Evolutionary conservation across 805 yeast species (phyloP).

Genomic region (Kodamaea leandrae): DNA sequence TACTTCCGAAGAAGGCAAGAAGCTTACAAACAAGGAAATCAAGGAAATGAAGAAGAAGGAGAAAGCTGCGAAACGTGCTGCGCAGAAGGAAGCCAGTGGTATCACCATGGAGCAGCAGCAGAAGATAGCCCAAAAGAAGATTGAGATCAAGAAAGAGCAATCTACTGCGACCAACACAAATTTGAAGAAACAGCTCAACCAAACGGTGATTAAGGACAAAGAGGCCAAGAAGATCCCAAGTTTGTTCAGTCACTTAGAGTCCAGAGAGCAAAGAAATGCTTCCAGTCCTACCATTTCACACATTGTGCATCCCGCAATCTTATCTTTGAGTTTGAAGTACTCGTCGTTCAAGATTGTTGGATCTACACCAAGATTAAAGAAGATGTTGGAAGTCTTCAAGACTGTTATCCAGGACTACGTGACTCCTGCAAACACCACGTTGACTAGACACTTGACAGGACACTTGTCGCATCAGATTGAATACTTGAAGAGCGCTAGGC

Average conservation of each 20-base stretch:
- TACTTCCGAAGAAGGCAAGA: conserved; percentile 11
- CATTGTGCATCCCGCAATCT: conserved; percentile 82
- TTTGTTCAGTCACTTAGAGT: conserved; percentile 75
- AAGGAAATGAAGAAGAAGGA: conserved; percentile 86
- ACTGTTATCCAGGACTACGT: conserved; percentile 73
- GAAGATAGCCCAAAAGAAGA: conserved; percentile 41
- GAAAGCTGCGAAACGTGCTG: conserved; percentile 90
- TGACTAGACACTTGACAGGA: conserved; percentile 83
- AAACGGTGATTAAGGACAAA: conserved; percentile 45
- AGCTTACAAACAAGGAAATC: conserved; percentile 70
- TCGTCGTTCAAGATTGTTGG: conserved; percentile 88
- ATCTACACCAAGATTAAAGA: conserved; percentile 77
- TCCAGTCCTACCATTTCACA: conserved; percentile 56
- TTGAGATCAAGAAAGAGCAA: conserved; percentile 38
- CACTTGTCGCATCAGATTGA: conserved; percentile 92
- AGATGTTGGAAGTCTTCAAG: conserved; percentile 83
- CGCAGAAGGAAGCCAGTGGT: conserved; percentile 70
- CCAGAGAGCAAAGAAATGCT: conserved; percentile 68
- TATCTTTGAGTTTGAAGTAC: conserved; percentile 73
- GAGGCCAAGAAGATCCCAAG: conserved; percentile 49
- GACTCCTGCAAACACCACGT: conserved; percentile 82
- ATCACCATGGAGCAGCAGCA: conserved; percentile 47
- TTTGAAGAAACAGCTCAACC: conserved; percentile 52
- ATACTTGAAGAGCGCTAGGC: conserved; percentile 84
- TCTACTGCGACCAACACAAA: conserved; percentile 45